These are phyloP conservation scores for Grigorovia yakushimaensis DNA, from an alignment of 805 yeast genomes.

Conservation along the genomic window DNA sequence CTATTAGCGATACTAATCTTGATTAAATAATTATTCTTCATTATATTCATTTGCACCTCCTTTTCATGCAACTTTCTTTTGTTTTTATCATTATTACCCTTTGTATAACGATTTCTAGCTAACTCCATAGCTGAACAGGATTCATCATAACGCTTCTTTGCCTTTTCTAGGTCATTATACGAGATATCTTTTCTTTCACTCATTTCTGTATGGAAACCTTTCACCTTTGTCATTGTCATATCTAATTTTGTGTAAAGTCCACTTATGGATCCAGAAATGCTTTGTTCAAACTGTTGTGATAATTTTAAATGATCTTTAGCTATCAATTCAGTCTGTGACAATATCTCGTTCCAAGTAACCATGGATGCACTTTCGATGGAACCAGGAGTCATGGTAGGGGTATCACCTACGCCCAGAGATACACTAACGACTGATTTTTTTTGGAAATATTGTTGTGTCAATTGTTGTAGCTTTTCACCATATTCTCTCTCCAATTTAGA, in stretches of 20 bases:
- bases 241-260: slow-evolving; percentile 46
- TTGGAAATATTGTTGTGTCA: slow-evolving; percentile 61
- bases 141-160: slow-evolving; percentile 69
- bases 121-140: slow-evolving; percentile 72
- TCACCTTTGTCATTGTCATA: slow-evolving; percentile 45
- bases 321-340: slow-evolving; percentile 72
- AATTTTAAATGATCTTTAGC: slow-evolving; percentile 57
- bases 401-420: slow-evolving; percentile 75
- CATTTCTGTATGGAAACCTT: slow-evolving; percentile 50
- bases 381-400: slow-evolving; percentile 88
- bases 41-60: slow-evolving; percentile 72
- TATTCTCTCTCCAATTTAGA: slow-evolving; percentile 78
- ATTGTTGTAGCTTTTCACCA: slow-evolving; percentile 50
- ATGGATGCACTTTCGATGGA: slow-evolving; percentile 80
- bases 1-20: slow-evolving; percentile 79
- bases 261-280: slow-evolving; percentile 51
- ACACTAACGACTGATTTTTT: slow-evolving; percentile 66
- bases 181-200: slow-evolving; percentile 31
- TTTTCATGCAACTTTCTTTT: slow-evolving; percentile 45
- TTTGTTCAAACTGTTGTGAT: slow-evolving; percentile 47
- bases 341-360: slow-evolving; percentile 83
- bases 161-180: slow-evolving; percentile 26
- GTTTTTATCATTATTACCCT: slow-evolving; percentile 42
- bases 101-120: slow-evolving; percentile 66
- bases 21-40: slow-evolving; percentile 77